Evolutionary conservation across 2,329 filamentous ascomycete genomes (phyloP).

Genomic region (Ophiostoma montium): DNA sequence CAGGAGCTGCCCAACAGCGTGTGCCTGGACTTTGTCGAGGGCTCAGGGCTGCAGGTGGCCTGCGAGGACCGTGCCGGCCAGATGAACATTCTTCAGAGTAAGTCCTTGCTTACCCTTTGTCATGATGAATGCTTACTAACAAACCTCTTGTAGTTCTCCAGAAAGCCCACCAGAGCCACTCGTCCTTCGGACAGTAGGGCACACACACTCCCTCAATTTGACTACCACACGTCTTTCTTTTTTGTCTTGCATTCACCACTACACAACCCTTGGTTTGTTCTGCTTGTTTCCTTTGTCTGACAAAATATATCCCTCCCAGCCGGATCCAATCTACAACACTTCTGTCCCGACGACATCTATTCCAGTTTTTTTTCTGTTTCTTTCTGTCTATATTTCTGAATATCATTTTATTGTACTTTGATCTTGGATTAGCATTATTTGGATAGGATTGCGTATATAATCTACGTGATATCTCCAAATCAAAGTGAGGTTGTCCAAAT

Average conservation of each 20-base stretch:
- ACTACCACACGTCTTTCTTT: no score
- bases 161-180: constrained; percentile 26
- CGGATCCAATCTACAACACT: neutral
- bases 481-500: no score
- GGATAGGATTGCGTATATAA: neutral
- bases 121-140: neutral
- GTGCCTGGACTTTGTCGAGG: constrained; percentile 44
- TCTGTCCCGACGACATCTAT: constrained; percentile 2
- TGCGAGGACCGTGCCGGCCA: constrained; percentile 21
- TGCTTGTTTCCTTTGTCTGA: neutral
- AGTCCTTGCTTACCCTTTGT: constrained; percentile 18
- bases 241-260: neutral
- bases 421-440: neutral
- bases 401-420: neutral
- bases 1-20: constrained; percentile 87
- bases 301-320: neutral
- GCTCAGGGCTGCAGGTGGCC: constrained; percentile 47
- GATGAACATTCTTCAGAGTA: constrained; percentile 22
- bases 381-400: neutral
- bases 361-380: neutral
- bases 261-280: neutral
- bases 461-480: no score
- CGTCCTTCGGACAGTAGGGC: constrained; percentile 20
- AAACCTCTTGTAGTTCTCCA: constrained; percentile 23
- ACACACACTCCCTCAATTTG: neutral